These are phyloP conservation scores for Kentomonas sorsogonicus DNA, from an alignment of 208 protist species.

Conservation along the genomic window DNA sequence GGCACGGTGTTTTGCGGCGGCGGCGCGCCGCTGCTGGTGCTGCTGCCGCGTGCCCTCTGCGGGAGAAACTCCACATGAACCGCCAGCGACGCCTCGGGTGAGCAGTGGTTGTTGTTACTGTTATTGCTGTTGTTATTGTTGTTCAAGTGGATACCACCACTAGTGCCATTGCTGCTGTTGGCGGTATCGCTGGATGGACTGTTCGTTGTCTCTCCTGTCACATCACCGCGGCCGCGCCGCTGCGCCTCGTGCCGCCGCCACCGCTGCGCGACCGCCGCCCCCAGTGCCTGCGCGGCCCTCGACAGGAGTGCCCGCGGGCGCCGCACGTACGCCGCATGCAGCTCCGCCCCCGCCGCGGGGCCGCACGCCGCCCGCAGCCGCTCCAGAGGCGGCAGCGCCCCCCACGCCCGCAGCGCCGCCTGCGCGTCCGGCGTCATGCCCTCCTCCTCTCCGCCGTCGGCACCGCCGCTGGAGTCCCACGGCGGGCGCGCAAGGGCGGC, in stretches of 20 bases:
- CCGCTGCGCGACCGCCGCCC: neutral
- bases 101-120: too few relatives aligned
- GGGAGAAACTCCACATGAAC: slow-evolving; percentile 68
- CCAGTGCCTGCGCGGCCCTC: slow-evolving; percentile 12
- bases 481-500: too few relatives aligned
- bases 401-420: neutral
- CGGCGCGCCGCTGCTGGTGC: too few relatives aligned
- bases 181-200: too few relatives aligned
- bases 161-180: too few relatives aligned
- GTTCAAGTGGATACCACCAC: too few relatives aligned
- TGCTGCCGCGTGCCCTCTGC: slow-evolving; percentile 11
- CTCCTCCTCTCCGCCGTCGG: neutral
- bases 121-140: too few relatives aligned
- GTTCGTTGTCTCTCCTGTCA: too few relatives aligned
- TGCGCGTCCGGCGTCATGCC: neutral
- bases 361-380: slow-evolving; percentile 25
- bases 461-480: neutral
- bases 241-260: slow-evolving; percentile 1
- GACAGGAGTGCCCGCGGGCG: slow-evolving; percentile 29
- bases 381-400: slow-evolving; percentile 9
- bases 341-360: slow-evolving; percentile 23
- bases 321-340: slow-evolving; percentile 47
- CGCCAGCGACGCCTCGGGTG: too few relatives aligned
- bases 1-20: slow-evolving; percentile 3
- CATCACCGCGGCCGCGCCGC: neutral